Evolutionary conservation across 306 rosid genomes (phyloP).

Genomic region (Lathyrus sativus): DNA sequence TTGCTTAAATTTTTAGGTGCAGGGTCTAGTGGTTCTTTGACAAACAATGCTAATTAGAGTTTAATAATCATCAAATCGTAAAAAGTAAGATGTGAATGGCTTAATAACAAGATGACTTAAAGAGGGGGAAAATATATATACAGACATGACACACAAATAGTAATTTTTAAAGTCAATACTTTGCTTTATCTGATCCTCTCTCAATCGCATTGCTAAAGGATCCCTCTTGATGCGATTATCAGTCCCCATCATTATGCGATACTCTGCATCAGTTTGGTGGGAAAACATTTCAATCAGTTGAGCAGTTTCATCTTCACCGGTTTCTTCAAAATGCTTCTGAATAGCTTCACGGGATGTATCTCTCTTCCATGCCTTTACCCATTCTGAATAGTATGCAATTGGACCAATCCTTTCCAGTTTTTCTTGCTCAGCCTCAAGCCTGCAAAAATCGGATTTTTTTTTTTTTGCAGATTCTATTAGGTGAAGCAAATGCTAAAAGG

Average conservation of each 20-base stretch:
- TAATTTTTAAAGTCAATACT: conserved; percentile 59
- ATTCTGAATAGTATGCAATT: conserved; percentile 84
- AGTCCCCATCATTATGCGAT: conserved; percentile 98
- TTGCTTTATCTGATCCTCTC: conserved; percentile 94
- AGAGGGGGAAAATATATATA: neutral
- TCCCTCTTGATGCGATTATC: conserved; percentile 83
- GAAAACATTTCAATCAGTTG: conserved; percentile 85
- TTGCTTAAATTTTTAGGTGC: conserved; percentile 14
- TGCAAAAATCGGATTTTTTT: conserved; percentile 39
- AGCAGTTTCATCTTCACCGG: conserved; percentile 81
- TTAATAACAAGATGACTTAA: conserved; percentile 14
- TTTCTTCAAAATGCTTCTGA: conserved; percentile 89
- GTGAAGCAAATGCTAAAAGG: conserved; percentile 11
- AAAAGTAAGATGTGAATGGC: too few relatives aligned
- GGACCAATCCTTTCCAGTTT: conserved; percentile 67
- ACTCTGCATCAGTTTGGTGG: conserved; percentile 88
- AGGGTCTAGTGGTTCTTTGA: conserved; percentile 14
- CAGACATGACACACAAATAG: conserved; percentile 36
- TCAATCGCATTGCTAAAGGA: conserved; percentile 95
- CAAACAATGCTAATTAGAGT: conserved; percentile 23
- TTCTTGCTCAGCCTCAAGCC: conserved; percentile 88
- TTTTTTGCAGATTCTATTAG: conserved; percentile 24
- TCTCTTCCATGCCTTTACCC: conserved; percentile 91
- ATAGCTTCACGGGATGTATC: conserved; percentile 86
- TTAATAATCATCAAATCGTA: neutral